Evolutionary conservation across 371 early-diverging fungal species (phyloP), one percentile per base, ranked within the genome.

Genomic region (Coemansia sp.): DNA sequence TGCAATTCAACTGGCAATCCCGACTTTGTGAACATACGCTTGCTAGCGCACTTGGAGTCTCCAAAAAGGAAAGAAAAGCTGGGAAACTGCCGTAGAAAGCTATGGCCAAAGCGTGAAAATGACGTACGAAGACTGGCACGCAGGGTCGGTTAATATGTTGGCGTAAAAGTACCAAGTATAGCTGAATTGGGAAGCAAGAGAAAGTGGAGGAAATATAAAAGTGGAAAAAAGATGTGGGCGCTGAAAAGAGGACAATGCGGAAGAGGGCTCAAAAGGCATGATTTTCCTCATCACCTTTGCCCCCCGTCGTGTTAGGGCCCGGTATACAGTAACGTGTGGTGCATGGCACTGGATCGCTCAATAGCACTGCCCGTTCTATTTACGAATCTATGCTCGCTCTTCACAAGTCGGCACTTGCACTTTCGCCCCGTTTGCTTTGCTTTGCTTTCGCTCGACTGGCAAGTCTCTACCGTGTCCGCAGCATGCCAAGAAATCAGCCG

Each of bases 171-270:
- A 26, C 24, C 28, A 54, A 48, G 28, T 23, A 6, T 13, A 17
- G 28, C 21, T 54, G 57, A 57, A 57, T 57, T 57, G 17, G 17
- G 29, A 17, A 32, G n/a, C 29, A 57, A 24, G 24, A 57, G n/a
- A 19, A n/a, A 32, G 29, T 11, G 32, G 21, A n/a, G 57, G 21
- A 19, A 57, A 57, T 36, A 29, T 8, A 57, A 9, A 24, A 2
- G 19, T 32, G 39, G 57, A 57, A 53, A 53, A 57, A 36, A 57
- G 39, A 57, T 36, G 57, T 26, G 54, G 54, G 53, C 53, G 23
- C 24, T 53, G 21, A 24, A 26, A 54, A 57, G 39, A 17, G 19
- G 19, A 32, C 56, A 57, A 17, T 19, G 57, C n/a, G 39, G 57
- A 19, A 13, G 29, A 23, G 5, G 39, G 36, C 36, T 32, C 36